Base-by-base conservation (phyloP, 495 filamentous ascomycete genomes). In the Aspergillus panamensis region DNA sequence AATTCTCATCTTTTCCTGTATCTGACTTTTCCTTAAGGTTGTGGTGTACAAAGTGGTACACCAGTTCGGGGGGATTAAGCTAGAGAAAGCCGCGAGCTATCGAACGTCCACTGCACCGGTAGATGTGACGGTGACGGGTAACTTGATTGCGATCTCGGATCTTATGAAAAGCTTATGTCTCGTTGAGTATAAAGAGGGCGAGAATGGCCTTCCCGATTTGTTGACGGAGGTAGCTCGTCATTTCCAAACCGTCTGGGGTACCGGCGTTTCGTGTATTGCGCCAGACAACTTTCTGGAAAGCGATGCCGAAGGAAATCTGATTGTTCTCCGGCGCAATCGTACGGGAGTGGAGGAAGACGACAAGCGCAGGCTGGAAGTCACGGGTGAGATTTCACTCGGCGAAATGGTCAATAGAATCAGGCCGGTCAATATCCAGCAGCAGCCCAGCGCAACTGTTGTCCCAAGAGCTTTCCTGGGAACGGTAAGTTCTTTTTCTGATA, bases 111-210 rank as follows among this genome's bases (percentile, higher is more conserved):
- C 90, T 0, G 89, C 89, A 30, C 95, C 94, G 2, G 83, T 95
- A 25, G 90, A 95, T 65, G 60, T 99, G n/a, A 80, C 84, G 12
- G 80, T 96, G 9, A 77, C 79, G 14, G 83, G 73, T 13, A 80
- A 88, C 55, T 8, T 82, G 29, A 93, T 97, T 59, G 88, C 88
- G 0, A 85, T 99, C 5, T 89, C 86, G 1, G 94, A 99, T 63
- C 75, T 99, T 39, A 97, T 96, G 91, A 96, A 97, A 76, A 93
- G 89, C 32, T 75, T 94, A 37, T 87, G 88, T 14, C 68, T 97
- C 9, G 75, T 96, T 10, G 73, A 90, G 65, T 92, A 84, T 63
- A 71, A 75, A 8, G 75, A 76, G 16, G 78, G 80, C 8, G 62
- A 73, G 33, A 70, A 62, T 30, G 78, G 70, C 0, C 66, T 73